Evolutionary conservation across 2,329 filamentous ascomycete genomes (phyloP), one percentile per base, ranked within the genome.

Genomic region (Aspergillus pseudotamarii): DNA sequence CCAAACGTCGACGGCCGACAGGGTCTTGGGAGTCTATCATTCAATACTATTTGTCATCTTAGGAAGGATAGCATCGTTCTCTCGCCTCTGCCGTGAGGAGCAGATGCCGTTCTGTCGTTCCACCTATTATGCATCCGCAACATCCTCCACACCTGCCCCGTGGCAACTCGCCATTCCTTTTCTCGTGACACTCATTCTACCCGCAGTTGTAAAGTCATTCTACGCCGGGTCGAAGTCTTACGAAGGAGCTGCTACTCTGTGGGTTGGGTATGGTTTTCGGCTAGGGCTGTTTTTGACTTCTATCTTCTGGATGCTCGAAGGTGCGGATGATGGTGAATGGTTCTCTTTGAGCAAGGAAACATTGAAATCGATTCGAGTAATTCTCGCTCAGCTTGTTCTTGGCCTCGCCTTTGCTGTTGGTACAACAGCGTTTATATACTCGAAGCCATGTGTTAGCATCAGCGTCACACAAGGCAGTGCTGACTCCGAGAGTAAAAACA

Each of bases 81-180:
- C 95, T 11, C 91, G 93, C 68, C 88, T 99, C 23, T 99, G 95
- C 76, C 90, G 95, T 62, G 95, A 99, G 77, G 95, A 99, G 80
- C 95, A 99, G 80, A 97, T 98, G 92, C 95, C 95, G 0, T 96
- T 91, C 80, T 99, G 95, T 82, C 88, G 87, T 59, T 97, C 94
- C 2, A 97, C 95, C 0, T 99, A 97, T 81, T 99, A 99, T 75
- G 91, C 93, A 5, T 97, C 94, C 0, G 87, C 90, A 11, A 92
- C 90, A 3, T 97, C 94, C 0, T 98, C 95, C 0, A 98, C 94
- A 1, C 97, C 94, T 3, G 92, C 94, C 1, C 86, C 89, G 1
- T 97, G 94, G 93, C 94, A 98, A 77, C 84, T 97, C 21, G 78
- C 84, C 9, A 90, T 98, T 55, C 93, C 94, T 0, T 91, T 93